Base-by-base conservation (phyloP, 2,329 filamentous ascomycete genomes). In the Hymenoscyphus infarciens region DNA sequence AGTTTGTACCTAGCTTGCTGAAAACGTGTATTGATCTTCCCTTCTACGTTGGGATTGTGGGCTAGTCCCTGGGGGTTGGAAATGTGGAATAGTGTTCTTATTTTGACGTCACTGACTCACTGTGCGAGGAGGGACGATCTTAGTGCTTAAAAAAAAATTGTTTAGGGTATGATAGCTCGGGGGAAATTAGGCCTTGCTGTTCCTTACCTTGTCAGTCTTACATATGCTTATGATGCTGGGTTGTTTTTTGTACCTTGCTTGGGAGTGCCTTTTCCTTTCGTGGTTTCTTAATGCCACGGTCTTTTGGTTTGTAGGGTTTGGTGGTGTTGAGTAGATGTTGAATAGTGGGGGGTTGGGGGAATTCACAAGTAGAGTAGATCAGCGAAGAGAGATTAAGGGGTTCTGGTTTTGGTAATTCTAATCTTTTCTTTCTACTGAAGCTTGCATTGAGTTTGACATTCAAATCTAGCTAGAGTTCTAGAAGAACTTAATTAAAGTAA, bases 81-180 rank as follows among this genome's bases (percentile, higher is more conserved):
- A 2, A 39, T 31, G 13, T 39, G 16, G 35, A 39, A 42, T 22
- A 45, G 16, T 45, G 39, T 45, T 45, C 39, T 45, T 10, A 45
- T 19, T 45, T 45, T 45, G 39, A 45, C n/a, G 39, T 45, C 39
- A 45, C 39, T 45, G 39, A 3, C n/a, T 45, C 39, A 45, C 39
- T 45, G 39, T 45, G 39, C 39, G 39, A 3, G 4, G 16, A 19
- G 39, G 16, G 39, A 45, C n/a, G 39, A 45, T 45, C 39, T 45
- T 45, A 45, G 39, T 45, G 39, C 8, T 42, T 27, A 27, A 27
- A 27, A 27, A 27, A 27, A 5, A 38, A 55, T 72, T 72, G 7
- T 31, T 45, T 45, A 19, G 16, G 15, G 54, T 72, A n/a, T 2
- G 15, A 13, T 39, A 15, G 35, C 35, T 39, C 35, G 13, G 6